Conservation (phyloP, 2,329 filamentous ascomycete genomes). For the Apiospora pterosperma region DNA sequence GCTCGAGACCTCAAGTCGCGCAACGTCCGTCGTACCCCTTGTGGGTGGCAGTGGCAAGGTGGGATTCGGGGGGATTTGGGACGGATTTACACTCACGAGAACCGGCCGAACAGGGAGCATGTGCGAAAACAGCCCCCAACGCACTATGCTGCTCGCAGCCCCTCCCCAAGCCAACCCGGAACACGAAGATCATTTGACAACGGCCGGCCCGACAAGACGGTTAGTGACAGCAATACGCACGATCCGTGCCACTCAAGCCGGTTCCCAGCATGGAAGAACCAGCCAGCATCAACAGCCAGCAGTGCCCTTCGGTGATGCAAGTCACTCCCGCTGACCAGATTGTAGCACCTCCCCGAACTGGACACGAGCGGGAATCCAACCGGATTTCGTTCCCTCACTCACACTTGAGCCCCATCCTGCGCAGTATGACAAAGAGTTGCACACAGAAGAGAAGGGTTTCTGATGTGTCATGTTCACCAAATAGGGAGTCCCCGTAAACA, state of each 20-base stretch:
- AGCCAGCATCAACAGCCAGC: neutral
- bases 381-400: neutral
- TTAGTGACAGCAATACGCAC: neutral
- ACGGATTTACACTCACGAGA: neutral
- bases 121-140: neutral
- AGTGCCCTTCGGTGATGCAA: neutral
- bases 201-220: slow-evolving; percentile 5
- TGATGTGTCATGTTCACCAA: neutral
- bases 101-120: neutral
- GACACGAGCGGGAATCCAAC: neutral
- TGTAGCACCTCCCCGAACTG: slow-evolving; percentile 5
- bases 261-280: neutral
- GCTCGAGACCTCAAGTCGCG: neutral
- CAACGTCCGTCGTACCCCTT: neutral
- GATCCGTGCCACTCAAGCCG: slow-evolving; percentile 1
- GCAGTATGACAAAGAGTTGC: neutral
- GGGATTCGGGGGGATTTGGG: neutral
- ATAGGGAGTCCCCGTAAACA: neutral
- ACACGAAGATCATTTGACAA: slow-evolving; percentile 1
- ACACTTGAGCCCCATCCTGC: neutral
- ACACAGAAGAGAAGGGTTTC: neutral
- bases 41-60: neutral
- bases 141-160: neutral
- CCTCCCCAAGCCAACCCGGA: neutral
- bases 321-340: slow-evolving; percentile 1